Conservation (phyloP, 2,329 filamentous ascomycete genomes). For the Chrysoporthe austroafricana region DNA sequence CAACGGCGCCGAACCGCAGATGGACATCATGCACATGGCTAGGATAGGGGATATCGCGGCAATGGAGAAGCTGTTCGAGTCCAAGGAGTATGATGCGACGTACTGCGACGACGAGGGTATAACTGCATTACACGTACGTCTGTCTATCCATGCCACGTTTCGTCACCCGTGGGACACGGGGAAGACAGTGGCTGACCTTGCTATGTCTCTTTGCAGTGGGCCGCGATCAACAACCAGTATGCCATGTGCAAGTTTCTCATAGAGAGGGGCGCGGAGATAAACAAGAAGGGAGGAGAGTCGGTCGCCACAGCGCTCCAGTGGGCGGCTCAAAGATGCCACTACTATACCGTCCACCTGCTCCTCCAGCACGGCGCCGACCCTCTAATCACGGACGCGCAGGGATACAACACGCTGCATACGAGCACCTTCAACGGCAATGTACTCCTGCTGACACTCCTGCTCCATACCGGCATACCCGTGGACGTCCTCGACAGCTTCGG, state of each 20-base stretch:
- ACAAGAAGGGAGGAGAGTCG: constrained; percentile 93
- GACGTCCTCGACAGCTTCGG: constrained; percentile 88
- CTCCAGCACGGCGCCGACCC: constrained; percentile 92
- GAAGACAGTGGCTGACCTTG: background rate
- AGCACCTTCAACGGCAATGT: constrained; percentile 97
- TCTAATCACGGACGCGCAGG: constrained; percentile 88
- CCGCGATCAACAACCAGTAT: constrained; percentile 98
- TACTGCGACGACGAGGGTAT: constrained; percentile 92
- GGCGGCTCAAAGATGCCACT: constrained; percentile 95
- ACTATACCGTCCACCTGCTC: constrained; percentile 93
- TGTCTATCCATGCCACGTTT: constrained; percentile 15
- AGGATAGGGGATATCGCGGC: constrained; percentile 82
- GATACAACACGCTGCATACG: constrained; percentile 96
- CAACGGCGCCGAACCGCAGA: constrained; percentile 51
- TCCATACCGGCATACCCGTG: constrained; percentile 94
- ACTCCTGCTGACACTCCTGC: constrained; percentile 81
- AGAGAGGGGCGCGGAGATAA: constrained; percentile 82
- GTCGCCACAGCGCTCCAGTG: constrained; percentile 93
- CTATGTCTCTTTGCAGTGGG: constrained; percentile 68
- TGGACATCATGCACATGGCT: constrained; percentile 95
- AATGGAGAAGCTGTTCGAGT: constrained; percentile 89
- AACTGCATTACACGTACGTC: constrained; percentile 86
- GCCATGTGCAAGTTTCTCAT: constrained; percentile 96
- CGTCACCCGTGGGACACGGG: constrained; percentile 22
- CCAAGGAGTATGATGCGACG: constrained; percentile 77